Base-by-base conservation (phyloP, 306 rosid species). In the Neltuma alba region DNA sequence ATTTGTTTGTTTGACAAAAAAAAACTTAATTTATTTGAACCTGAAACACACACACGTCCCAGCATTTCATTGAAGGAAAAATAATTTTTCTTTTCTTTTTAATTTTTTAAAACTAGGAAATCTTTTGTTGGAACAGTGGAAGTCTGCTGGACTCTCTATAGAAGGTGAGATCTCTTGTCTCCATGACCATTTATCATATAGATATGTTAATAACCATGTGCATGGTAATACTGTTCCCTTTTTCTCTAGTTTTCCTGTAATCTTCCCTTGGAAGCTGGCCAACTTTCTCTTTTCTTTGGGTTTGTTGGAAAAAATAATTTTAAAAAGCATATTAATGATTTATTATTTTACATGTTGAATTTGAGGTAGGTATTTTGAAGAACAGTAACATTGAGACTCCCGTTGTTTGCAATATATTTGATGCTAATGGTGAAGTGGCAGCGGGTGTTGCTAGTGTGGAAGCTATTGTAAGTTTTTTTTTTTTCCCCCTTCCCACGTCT, bases 381-480 rank as follows among this genome's bases (percentile, higher is more conserved):
- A 82, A 82, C 80, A 82, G 86, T 81, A 87, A 85, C 65, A 85
- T 92, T 42, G 86, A 85, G 70, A 92, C 98, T 65, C 92, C 98
- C 44, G 92, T 92, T 70, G 97, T 92, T 10, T 91, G 96, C 83
- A 91, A 79, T 67, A 54, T 94, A 88, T 88, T 92, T 86, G 94
- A 92, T 87, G 72, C 55, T 40, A 85, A 77, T 80, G 97, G 97
- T 52, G 97, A 94, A 84, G 80, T 87, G 76, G 91, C 92, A 42
- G 92, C 92, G 70, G 98, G 87, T 45, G 18, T 91, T 76, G 97
- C 98, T 12, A 88, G 92, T 85, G 93, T 92, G 66, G 93, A 88
- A 75, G 89, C 97, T 79, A 82, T 94, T 79, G 97, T 94, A 86
- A 89, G 97, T 86, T 76, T 66, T 78, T 65, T 67, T 62, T 74